Percentiles rank a stretch among this genome's conserved stretches.
Conservation (phyloP, 352 stramenopile species). For the Pythium sp. region DNA sequence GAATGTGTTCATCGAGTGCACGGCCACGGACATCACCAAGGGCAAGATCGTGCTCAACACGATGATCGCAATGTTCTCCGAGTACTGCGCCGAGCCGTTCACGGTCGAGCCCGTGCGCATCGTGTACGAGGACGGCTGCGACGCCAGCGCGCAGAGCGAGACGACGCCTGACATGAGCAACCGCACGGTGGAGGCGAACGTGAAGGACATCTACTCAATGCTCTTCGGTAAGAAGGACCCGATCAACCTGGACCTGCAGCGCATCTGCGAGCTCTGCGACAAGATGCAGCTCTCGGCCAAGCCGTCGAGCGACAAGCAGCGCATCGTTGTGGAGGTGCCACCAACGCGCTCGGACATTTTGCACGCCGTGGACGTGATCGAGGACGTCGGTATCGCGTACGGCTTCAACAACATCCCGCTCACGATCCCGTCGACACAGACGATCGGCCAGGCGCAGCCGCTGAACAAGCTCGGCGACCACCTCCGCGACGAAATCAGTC, state of each 20-base stretch:
- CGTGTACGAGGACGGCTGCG: constrained; percentile 90
- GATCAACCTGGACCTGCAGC: constrained; percentile 80
- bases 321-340: constrained; percentile 93
- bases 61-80: constrained; percentile 99
- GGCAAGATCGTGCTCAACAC: constrained; percentile 99
- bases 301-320: constrained; percentile 51
- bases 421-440: constrained; percentile 93
- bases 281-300: constrained; percentile 98
- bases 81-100: constrained; percentile 97
- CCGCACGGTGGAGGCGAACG: constrained; percentile 79
- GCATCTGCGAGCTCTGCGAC: constrained; percentile 93
- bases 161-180: constrained; percentile 93
- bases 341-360: constrained; percentile 98
- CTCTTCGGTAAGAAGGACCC: constrained; percentile 77
- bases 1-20: constrained; percentile 99
- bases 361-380: constrained; percentile 98
- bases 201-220: constrained; percentile 89
- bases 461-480: constrained; percentile 98
- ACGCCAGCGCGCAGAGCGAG: constrained; percentile 63
- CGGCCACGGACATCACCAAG: constrained; percentile 99
- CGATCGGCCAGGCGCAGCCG: constrained; percentile 94
- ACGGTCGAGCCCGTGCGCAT: constrained; percentile 96
- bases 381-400: constrained; percentile 99
- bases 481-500: constrained; percentile 96
- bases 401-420: constrained; percentile 99